phyloP scores from a whole-genome alignment of 1,284 basidiomycete genomes.

The Singerocomus rubriflavus region DNA sequence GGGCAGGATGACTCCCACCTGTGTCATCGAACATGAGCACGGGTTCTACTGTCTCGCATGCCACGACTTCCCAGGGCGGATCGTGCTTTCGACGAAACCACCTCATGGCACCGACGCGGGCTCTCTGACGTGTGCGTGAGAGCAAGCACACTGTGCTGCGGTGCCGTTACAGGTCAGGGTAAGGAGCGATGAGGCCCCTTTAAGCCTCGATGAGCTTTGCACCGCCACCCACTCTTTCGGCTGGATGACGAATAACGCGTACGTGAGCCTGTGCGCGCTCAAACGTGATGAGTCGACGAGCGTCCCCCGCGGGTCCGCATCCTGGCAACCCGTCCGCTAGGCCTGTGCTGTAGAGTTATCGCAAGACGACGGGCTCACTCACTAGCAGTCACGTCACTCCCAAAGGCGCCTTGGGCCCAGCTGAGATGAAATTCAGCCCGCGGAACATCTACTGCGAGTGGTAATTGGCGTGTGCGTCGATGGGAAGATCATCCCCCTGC shows the following conservation, averaged over 20 bases:
- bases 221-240: conserved; percentile 21
- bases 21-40: conserved; percentile 62
- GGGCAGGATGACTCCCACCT: conserved; percentile 45
- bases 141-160: conserved; percentile 15
- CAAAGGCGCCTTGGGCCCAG: conserved; percentile 11
- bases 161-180: conserved; percentile 16
- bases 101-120: conserved; percentile 26
- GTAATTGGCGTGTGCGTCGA: conserved; percentile 6
- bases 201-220: conserved; percentile 8
- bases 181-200: conserved; percentile 2
- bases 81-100: conserved; percentile 52
- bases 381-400: no score
- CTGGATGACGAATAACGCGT: conserved; percentile 3
- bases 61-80: conserved; percentile 74
- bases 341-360: conserved; percentile 1
- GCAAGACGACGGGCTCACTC: no score
- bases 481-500: not conserved
- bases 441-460: conserved; percentile 6
- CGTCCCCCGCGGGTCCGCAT: no score
- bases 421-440: conserved; percentile 14
- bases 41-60: conserved; percentile 58
- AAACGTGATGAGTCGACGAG: no score
- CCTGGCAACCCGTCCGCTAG: not conserved
- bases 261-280: not conserved
- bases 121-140: conserved; percentile 15